Evolutionary conservation across 768 basidiomycete genomes (phyloP).

Genomic region (Kwoniella newhampshirensis): DNA sequence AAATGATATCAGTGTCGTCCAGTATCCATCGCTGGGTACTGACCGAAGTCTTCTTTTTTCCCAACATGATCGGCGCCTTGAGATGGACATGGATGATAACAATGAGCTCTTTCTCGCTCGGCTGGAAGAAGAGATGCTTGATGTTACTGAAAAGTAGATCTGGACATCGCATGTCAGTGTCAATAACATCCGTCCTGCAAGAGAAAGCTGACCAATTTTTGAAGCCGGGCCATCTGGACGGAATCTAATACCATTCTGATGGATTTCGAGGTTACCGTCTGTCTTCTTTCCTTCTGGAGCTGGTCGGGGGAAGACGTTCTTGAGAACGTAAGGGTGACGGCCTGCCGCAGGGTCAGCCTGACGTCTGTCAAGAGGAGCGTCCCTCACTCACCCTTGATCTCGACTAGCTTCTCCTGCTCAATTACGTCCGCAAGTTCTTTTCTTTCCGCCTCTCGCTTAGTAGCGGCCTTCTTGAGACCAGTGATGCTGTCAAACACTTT

Average conservation of each 20-base stretch:
- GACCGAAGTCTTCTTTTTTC: conserved; percentile 96
- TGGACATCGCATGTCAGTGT: conserved; percentile 47
- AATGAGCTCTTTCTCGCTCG: conserved; percentile 91
- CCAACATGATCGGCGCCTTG: conserved; percentile 94
- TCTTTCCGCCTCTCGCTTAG: conserved; percentile 95
- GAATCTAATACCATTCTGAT: conserved; percentile 94
- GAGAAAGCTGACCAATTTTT: conserved; percentile 65
- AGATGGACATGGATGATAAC: conserved; percentile 93
- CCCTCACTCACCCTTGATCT: conserved; percentile 66
- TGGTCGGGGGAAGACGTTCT: conserved; percentile 89
- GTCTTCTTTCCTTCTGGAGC: conserved; percentile 86
- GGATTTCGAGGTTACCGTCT: conserved; percentile 97
- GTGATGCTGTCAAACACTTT: conserved; percentile 87
- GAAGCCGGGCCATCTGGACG: conserved; percentile 39
- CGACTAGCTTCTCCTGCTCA: conserved; percentile 85
- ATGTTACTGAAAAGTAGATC: conserved; percentile 95
- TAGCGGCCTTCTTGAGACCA: conserved; percentile 92
- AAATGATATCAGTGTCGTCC: neutral
- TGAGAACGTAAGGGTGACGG: conserved; percentile 76
- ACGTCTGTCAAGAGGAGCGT: too few relatives aligned
- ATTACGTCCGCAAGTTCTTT: conserved; percentile 98
- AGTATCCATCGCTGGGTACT: conserved; percentile 41
- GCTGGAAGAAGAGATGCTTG: conserved; percentile 98
- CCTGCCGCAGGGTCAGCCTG: conserved; percentile 32
- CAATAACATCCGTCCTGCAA: neutral